Conservation (phyloP, 2,329 filamentous ascomycete genomes). For the Pleomassaria siparia region DNA sequence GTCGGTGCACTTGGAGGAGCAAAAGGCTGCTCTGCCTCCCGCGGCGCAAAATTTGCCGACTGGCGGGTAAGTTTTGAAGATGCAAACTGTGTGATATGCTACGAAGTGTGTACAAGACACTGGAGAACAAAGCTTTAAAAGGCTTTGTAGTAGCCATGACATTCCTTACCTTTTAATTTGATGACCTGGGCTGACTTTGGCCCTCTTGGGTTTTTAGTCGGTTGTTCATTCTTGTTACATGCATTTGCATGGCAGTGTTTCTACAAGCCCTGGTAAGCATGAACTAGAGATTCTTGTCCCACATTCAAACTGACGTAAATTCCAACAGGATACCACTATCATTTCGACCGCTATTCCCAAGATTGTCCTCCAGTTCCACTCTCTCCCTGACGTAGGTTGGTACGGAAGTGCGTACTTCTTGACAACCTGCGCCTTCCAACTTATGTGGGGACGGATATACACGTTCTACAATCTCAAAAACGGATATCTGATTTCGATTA, state of each 20-base stretch:
- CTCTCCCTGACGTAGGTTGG: conserved; percentile 26
- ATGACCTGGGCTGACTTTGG: too few species aligned
- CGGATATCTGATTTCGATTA: conserved; percentile 28
- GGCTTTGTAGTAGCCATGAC: too few species aligned
- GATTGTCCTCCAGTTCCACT: conserved; percentile 20
- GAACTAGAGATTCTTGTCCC: background rate
- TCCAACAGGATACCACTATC: conserved; percentile 13
- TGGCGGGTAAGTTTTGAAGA: conserved; percentile 2
- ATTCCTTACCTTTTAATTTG: too few species aligned
- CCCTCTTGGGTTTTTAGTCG: too few species aligned
- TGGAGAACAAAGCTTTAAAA: too few species aligned
- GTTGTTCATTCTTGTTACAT: conserved; percentile 1
- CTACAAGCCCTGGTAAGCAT: conserved; percentile 9
- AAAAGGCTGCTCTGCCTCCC: conserved; percentile 5
- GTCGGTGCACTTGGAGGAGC: conserved; percentile 5
- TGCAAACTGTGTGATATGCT: conserved; percentile 1
- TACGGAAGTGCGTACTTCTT: conserved; percentile 21
- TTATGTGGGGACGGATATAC: conserved; percentile 49
- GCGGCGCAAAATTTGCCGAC: conserved; percentile 10
- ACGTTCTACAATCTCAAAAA: conserved; percentile 46
- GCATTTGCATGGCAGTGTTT: conserved; percentile 12
- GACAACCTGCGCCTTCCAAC: conserved; percentile 35
- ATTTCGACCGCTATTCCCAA: conserved; percentile 19
- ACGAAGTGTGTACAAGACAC: too few species aligned
- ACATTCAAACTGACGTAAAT: background rate